Percentiles rank a stretch among this genome's conserved stretches.
Evolutionary conservation across 768 basidiomycete species (phyloP).

Genomic region (Myochromella boudieri): DNA sequence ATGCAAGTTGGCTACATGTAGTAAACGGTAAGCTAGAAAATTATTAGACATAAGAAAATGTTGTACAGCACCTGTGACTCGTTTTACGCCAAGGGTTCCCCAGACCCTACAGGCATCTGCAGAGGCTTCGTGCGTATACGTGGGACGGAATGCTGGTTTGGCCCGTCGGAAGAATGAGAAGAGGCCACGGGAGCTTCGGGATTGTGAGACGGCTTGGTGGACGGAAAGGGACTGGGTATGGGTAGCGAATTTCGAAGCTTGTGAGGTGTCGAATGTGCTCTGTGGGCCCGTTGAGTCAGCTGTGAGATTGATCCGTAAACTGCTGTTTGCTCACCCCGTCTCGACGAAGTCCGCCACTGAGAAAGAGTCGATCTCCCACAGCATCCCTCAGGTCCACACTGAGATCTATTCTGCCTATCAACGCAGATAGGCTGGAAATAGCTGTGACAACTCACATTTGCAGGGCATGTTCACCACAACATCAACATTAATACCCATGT

Average conservation of each 20-base stretch:
- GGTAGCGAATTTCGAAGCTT: slow-evolving; percentile 74
- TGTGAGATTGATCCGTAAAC: no score
- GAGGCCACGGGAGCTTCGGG: slow-evolving; percentile 74
- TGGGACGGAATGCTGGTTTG: slow-evolving; percentile 59
- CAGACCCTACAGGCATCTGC: slow-evolving; percentile 84
- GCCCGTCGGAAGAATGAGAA: slow-evolving; percentile 56
- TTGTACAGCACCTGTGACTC: slow-evolving; percentile 74
- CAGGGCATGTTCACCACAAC: slow-evolving; percentile 93
- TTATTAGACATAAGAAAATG: neutral
- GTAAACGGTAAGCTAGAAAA: neutral
- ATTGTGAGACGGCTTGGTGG: slow-evolving; percentile 67
- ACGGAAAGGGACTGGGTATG: slow-evolving; percentile 63
- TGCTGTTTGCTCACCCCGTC: slow-evolving; percentile 71
- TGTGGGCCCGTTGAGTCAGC: no score
- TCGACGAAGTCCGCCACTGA: slow-evolving; percentile 74
- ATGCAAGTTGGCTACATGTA: slow-evolving; percentile 82
- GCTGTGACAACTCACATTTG: slow-evolving; percentile 59
- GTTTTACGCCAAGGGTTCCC: slow-evolving; percentile 81
- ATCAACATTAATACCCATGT: slow-evolving; percentile 88
- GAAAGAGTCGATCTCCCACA: slow-evolving; percentile 87
- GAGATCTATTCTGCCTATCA: no score
- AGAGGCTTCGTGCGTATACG: slow-evolving; percentile 66
- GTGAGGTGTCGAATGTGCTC: slow-evolving; percentile 80
- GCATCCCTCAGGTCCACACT: slow-evolving; percentile 90
- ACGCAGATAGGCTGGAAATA: neutral